phyloP scores from a whole-genome alignment of 306 rosid species.

The Luffa aegyptiaca region DNA sequence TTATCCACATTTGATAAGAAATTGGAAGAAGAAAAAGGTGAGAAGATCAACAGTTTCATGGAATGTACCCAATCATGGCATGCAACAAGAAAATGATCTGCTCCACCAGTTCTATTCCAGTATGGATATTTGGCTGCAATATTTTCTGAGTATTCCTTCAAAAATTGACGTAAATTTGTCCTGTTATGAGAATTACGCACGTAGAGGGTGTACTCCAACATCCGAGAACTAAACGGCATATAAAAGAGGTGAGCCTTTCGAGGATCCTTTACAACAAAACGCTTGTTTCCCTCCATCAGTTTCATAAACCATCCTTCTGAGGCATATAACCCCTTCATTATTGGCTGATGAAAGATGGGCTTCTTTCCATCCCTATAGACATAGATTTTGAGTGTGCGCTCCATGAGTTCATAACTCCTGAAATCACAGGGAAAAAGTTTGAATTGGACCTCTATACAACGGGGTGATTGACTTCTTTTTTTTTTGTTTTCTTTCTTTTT shows the following conservation, averaged over 20 bases:
- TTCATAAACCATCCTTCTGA: slow-evolving; percentile 99
- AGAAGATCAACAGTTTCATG: neutral
- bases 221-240: slow-evolving; percentile 86
- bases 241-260: slow-evolving; percentile 83
- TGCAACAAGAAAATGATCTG: slow-evolving; percentile 94
- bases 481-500: neutral
- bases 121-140: slow-evolving; percentile 67
- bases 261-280: slow-evolving; percentile 64
- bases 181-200: slow-evolving; percentile 86
- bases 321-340: slow-evolving; percentile 73
- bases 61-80: slow-evolving; percentile 92
- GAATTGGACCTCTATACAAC: neutral
- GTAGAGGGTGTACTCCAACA: slow-evolving; percentile 58
- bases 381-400: slow-evolving; percentile 66
- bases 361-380: slow-evolving; percentile 73
- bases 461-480: neutral
- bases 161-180: slow-evolving; percentile 65
- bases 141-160: slow-evolving; percentile 61
- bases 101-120: slow-evolving; percentile 82
- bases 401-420: slow-evolving; percentile 96
- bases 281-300: slow-evolving; percentile 72
- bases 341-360: slow-evolving; percentile 90
- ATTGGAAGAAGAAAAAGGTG: neutral
- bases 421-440: slow-evolving; percentile 15
- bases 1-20: neutral